These are phyloP conservation scores for Myriosclerotinia duriaeana DNA, from an alignment of 2,329 filamentous ascomycete genomes.

Conservation along the genomic window DNA sequence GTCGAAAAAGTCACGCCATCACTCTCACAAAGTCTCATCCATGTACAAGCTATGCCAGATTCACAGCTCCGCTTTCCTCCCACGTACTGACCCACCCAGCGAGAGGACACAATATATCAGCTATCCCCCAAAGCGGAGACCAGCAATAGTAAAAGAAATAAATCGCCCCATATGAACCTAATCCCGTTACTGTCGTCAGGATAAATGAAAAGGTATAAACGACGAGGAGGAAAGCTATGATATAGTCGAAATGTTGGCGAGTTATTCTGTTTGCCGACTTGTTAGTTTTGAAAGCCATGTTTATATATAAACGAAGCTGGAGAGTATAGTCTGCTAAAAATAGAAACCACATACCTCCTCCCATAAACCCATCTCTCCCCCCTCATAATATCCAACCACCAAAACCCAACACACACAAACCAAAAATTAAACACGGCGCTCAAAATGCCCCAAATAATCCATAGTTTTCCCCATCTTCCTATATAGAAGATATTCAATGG, in stretches of 20 bases:
- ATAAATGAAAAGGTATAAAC: not conserved
- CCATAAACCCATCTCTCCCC: not conserved
- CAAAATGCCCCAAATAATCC: not conserved
- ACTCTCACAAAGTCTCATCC: not conserved
- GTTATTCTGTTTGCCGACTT: not conserved
- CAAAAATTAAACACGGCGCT: not conserved
- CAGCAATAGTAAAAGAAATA: not conserved
- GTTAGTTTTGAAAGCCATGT: no score
- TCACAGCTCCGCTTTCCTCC: not conserved
- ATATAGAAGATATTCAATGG: not conserved
- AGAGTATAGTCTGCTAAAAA: no score
- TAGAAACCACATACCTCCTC: not conserved
- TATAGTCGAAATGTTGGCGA: not conserved
- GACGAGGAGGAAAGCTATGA: not conserved
- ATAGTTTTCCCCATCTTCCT: not conserved
- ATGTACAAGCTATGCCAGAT: not conserved
- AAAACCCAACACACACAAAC: conserved; percentile 1
- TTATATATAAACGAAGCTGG: no score
- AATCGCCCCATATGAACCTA: not conserved
- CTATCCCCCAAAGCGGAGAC: not conserved
- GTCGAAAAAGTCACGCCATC: not conserved
- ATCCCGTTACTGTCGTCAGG: not conserved
- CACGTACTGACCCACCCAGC: not conserved
- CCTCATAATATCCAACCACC: not conserved
- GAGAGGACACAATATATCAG: not conserved